Conservation (phyloP, 495 filamentous ascomycete genomes). For the Apiosordaria backusii region DNA sequence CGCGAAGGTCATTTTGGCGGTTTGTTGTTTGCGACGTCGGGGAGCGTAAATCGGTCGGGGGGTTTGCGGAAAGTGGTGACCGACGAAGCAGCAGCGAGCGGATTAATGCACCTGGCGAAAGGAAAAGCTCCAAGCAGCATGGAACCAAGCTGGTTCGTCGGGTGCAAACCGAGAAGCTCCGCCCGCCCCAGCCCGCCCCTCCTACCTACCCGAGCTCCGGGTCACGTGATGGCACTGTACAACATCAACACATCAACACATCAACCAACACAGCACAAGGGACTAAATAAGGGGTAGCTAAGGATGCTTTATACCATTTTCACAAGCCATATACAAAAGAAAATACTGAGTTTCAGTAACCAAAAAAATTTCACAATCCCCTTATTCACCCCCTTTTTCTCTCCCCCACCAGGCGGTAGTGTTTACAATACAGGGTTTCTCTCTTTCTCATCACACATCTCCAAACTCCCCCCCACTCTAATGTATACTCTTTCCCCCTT, state of each 20-base stretch:
- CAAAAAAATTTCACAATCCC: background rate
- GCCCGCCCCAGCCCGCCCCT: slow-evolving; percentile 9
- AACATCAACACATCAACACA: background rate
- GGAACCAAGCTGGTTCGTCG: background rate
- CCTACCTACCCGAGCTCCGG: slow-evolving; percentile 20
- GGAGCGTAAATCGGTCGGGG: slow-evolving; percentile 27
- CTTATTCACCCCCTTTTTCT: background rate
- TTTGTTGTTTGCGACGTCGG: slow-evolving; percentile 27
- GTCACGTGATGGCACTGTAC: slow-evolving; percentile 24
- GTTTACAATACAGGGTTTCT: slow-evolving; percentile 1
- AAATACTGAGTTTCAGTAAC: slow-evolving; percentile 3
- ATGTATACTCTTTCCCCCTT: background rate
- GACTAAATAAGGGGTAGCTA: background rate
- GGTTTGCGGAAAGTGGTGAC: slow-evolving; percentile 14
- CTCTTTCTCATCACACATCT: background rate
- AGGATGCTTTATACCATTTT: background rate
- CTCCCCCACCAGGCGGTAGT: background rate
- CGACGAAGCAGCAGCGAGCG: slow-evolving; percentile 3
- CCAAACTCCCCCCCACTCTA: background rate
- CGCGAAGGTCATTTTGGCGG: slow-evolving; percentile 87
- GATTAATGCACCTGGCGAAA: slow-evolving; percentile 19
- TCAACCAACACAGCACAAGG: background rate
- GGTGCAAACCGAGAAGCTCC: slow-evolving; percentile 32
- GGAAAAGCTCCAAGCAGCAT: slow-evolving; percentile 27
- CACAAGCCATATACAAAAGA: slow-evolving; percentile 2